A percentile compares a stretch with the other conserved stretches of the same genome.
These are phyloP conservation scores for Aspergillus saccharolyticus DNA, from an alignment of 495 filamentous ascomycete species.

Conservation along the genomic window DNA sequence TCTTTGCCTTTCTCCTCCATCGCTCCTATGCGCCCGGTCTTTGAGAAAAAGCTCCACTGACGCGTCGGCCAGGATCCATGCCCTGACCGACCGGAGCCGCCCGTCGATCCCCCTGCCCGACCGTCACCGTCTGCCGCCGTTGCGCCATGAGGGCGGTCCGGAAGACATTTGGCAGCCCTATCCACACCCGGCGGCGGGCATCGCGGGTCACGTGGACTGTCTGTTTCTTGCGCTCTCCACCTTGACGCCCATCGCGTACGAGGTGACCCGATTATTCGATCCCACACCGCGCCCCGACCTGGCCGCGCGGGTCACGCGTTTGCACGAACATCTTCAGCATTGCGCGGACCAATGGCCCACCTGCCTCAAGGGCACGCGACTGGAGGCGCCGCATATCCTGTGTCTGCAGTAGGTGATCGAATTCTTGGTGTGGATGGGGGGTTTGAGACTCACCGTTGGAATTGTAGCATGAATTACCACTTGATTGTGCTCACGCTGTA, in stretches of 20 bases:
- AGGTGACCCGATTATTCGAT: slow-evolving; percentile 17
- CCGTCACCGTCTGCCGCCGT: slow-evolving; percentile 6
- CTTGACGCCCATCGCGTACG: slow-evolving; percentile 22
- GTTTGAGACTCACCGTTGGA: neutral
- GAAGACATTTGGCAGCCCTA: slow-evolving; percentile 27
- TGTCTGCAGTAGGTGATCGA: slow-evolving; percentile 28
- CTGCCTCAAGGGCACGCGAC: slow-evolving; percentile 16
- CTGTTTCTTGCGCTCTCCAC: slow-evolving; percentile 23
- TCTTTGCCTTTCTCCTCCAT: neutral
- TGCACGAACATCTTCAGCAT: slow-evolving; percentile 17
- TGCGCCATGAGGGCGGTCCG: slow-evolving; percentile 12
- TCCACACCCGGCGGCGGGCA: slow-evolving; percentile 15
- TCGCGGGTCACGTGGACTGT: slow-evolving; percentile 22
- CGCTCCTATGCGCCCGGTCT: neutral
- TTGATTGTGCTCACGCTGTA: slow-evolving; percentile 23
- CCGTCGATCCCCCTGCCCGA: slow-evolving; percentile 15
- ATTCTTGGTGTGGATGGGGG: neutral
- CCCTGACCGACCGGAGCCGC: slow-evolving; percentile 21
- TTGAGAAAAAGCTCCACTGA: slow-evolving; percentile 6
- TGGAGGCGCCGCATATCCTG: slow-evolving; percentile 27
- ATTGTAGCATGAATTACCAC: slow-evolving; percentile 27
- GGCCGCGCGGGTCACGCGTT: slow-evolving; percentile 9
- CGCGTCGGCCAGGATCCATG: slow-evolving; percentile 19
- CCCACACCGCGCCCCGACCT: slow-evolving; percentile 10
- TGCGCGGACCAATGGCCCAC: slow-evolving; percentile 24